Evolutionary conservation across 2,329 filamentous ascomycete species (phyloP).

Genomic region (Cephalotrichum gorgonifer): DNA sequence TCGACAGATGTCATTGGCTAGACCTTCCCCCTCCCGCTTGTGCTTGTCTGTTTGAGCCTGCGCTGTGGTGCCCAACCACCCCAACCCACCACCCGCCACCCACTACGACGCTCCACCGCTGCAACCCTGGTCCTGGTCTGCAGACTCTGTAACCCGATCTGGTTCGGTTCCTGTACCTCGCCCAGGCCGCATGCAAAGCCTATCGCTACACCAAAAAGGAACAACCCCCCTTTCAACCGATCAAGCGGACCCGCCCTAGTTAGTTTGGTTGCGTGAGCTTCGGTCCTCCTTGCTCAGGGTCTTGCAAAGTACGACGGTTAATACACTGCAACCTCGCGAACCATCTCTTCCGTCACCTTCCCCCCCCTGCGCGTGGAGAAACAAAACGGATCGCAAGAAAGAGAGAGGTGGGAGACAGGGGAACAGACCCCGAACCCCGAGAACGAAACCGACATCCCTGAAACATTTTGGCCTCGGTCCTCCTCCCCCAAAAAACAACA

Average conservation of each 20-base stretch:
- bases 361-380: neutral
- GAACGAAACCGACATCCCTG: neutral
- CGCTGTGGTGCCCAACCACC: neutral
- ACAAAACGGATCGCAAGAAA: neutral
- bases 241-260: neutral
- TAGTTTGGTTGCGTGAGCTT: neutral
- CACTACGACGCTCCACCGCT: neutral
- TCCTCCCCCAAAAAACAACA: neutral
- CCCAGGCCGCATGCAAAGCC: neutral
- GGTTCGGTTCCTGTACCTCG: neutral
- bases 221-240: neutral
- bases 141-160: neutral
- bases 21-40: too few relatives aligned
- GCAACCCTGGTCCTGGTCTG: neutral
- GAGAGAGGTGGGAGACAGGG: neutral
- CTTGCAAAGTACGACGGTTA: neutral
- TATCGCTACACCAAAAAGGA: neutral
- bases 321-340: neutral
- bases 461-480: neutral
- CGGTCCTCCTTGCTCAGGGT: neutral
- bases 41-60: neutral
- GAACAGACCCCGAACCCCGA: neutral
- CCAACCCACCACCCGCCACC: neutral
- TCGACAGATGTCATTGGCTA: too few relatives aligned
- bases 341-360: neutral